Conservation (phyloP, 495 filamentous ascomycete genomes). For the Staphylotrichum longicolle region DNA sequence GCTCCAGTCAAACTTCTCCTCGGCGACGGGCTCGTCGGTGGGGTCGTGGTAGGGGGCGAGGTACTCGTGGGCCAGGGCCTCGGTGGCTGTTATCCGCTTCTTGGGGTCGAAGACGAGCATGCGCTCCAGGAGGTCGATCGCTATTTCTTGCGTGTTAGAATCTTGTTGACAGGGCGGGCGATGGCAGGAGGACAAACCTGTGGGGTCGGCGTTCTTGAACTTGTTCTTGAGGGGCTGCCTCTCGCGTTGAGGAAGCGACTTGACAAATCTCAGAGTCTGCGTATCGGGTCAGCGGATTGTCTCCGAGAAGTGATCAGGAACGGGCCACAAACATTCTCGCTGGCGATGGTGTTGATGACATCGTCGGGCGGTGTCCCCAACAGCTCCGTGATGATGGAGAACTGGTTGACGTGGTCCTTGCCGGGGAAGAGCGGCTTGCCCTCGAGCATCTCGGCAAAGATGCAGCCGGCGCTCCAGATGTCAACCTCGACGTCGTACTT, state of each 20-base stretch:
- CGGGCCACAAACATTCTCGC: slow-evolving; percentile 77
- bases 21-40: slow-evolving; percentile 89
- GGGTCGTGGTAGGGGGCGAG: slow-evolving; percentile 96
- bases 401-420: slow-evolving; percentile 99
- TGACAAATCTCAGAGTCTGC: slow-evolving; percentile 93
- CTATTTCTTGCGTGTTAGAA: slow-evolving; percentile 41
- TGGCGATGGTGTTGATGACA: slow-evolving; percentile 97
- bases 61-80: slow-evolving; percentile 87
- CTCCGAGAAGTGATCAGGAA: not conserved
- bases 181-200: slow-evolving; percentile 53
- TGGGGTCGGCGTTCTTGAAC: slow-evolving; percentile 93
- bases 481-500: slow-evolving; percentile 99
- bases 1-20: slow-evolving; percentile 99
- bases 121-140: slow-evolving; percentile 87
- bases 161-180: not conserved
- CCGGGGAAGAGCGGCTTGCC: slow-evolving; percentile 98
- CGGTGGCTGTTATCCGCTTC: slow-evolving; percentile 79
- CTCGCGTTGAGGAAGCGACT: slow-evolving; percentile 94
- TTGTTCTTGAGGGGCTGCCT: slow-evolving; percentile 85
- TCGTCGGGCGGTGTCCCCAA: slow-evolving; percentile 97
- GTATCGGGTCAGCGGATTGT: slow-evolving; percentile 2
- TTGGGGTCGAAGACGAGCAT: slow-evolving; percentile 98
- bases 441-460: slow-evolving; percentile 98
- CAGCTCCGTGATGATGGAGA: slow-evolving; percentile 98
- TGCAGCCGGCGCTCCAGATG: slow-evolving; percentile 98